These are phyloP conservation scores for Cucumis variabilis DNA, from an alignment of 331 rosid species.

Conservation along the genomic window DNA sequence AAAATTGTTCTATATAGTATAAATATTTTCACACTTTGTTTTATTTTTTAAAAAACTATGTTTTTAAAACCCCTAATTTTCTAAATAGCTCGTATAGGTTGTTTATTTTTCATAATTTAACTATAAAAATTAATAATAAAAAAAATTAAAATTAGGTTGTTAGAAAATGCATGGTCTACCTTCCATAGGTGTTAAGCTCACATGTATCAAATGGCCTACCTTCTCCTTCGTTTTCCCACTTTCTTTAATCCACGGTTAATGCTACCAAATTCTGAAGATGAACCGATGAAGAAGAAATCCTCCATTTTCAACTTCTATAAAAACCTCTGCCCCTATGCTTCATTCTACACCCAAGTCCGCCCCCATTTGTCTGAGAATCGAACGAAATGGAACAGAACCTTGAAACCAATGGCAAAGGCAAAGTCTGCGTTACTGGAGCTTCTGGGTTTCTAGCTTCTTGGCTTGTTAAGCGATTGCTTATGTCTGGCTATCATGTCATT, in stretches of 20 bases:
- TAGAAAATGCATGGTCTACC: background rate
- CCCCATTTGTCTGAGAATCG: background rate
- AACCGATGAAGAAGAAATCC: background rate
- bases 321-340: background rate
- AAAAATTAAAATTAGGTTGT: background rate
- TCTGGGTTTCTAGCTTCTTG: slow-evolving; percentile 89
- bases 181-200: background rate
- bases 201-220: background rate
- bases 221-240: background rate
- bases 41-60: no score
- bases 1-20: no score
- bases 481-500: slow-evolving; percentile 69
- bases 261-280: background rate
- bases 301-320: background rate
- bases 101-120: no score
- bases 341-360: background rate
- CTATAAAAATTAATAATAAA: no score
- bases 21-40: no score
- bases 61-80: no score
- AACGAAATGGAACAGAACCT: slow-evolving; percentile 37
- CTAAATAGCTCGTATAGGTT: no score
- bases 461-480: slow-evolving; percentile 78
- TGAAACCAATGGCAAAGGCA: slow-evolving; percentile 57
- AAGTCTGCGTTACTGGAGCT: slow-evolving; percentile 88
- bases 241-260: background rate